Conservation (phyloP, 2,329 filamentous ascomycete species). For the Ilyonectria sp. region DNA sequence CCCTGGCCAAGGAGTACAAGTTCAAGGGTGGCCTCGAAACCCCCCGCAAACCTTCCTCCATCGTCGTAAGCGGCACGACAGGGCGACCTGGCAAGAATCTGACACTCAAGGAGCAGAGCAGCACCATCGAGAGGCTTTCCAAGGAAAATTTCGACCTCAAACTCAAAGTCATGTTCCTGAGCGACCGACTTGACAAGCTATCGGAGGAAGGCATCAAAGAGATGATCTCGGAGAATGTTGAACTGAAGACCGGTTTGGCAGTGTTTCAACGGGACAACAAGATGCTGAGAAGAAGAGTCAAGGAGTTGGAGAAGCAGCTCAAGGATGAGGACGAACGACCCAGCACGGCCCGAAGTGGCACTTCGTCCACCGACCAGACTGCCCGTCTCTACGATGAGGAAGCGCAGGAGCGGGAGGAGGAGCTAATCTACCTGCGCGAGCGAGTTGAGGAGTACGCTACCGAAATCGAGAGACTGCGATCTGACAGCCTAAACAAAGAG, state of each 20-base stretch:
- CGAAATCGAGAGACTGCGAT: constrained; percentile 85
- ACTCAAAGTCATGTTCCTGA: constrained; percentile 97
- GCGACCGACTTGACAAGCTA: constrained; percentile 91
- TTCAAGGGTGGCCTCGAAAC: constrained; percentile 78
- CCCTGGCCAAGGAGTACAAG: constrained; percentile 87
- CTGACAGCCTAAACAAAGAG: constrained; percentile 84
- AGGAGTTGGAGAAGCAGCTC: constrained; percentile 88
- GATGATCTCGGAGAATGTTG: constrained; percentile 97
- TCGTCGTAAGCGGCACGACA: constrained; percentile 61
- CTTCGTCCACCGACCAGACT: constrained; percentile 72
- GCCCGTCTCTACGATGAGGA: constrained; percentile 72
- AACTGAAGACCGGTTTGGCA: constrained; percentile 90
- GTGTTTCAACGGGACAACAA: constrained; percentile 94
- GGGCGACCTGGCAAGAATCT: constrained; percentile 76
- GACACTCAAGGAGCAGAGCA: constrained; percentile 97
- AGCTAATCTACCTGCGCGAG: constrained; percentile 87
- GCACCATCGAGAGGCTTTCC: constrained; percentile 93
- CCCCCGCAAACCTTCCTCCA: constrained; percentile 68
- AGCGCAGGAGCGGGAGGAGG: constrained; percentile 82
- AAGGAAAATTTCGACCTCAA: constrained; percentile 99
- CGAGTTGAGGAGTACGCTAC: constrained; percentile 87
- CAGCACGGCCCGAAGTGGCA: constrained; percentile 70
- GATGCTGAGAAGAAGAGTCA: constrained; percentile 82
- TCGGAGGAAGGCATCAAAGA: constrained; percentile 98
- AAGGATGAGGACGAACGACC: constrained; percentile 76